Evolutionary conservation across 768 basidiomycete genomes (phyloP), one percentile per base, ranked within the genome.

Genomic region (Fomitopsis serialis): DNA sequence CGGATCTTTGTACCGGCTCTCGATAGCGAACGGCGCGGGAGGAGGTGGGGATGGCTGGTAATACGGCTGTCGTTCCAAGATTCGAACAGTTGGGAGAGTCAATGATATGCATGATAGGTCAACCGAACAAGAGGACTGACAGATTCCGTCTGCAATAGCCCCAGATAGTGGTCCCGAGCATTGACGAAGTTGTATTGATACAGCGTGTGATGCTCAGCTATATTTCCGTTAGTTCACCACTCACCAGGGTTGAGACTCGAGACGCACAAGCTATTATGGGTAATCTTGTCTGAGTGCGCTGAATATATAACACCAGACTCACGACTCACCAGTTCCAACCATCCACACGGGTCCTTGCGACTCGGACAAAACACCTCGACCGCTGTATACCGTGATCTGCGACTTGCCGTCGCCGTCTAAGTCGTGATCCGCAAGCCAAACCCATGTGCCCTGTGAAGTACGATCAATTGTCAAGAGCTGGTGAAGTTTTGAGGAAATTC

Each of bases 371-470:
- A 92, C 78, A 1, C 89, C 89, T 15, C 89, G 79, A 0, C 86
- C 89, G 8, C 66, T 70, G 64, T 76, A 91, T 19, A 87, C 61
- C 3, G 77, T 76, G 43, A 81, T 68, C 15, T 63, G 56, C 19
- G 75, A 68, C 47, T 74, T 66, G 19, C 74, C 72, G 53, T 92
- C 89, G 19, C 74, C 72, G 53, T 92, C 89, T 21, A 90, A 74
- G 54, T 89, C 82, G 61, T 92, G 89, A 61, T 92, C 90, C 17
- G 89, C 87, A 15, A 78, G 71, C 89, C 89, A 92, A 6, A 88
- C 73, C 89, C 89, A 91, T 22, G 81, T 77, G 24, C 83, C 85
- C 83, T 86, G 49, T 32, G 34, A 19, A 5, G 6, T 15, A 19
- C 63, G 5, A 17, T 22, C 44, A 27, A 25, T 25, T 17, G 24